Evolutionary conservation across 2,329 filamentous ascomycete species (phyloP), one percentile per base, ranked within the genome.

Genomic region (Exserohilum rostratum): DNA sequence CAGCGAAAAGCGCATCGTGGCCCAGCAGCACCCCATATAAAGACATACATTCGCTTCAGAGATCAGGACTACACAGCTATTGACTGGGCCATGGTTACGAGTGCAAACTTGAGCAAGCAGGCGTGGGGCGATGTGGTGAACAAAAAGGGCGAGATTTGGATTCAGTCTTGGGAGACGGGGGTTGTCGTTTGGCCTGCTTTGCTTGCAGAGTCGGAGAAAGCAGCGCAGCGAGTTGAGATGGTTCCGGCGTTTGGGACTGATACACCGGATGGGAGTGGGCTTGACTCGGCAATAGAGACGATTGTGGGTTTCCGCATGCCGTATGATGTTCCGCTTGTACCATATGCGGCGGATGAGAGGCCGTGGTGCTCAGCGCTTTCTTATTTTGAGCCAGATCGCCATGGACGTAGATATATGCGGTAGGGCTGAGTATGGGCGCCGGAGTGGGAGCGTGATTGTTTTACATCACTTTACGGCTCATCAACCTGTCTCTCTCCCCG

Each of bases 21-120:
- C 13, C 81, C 85, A 27, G 91, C 91, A 15, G 90, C 91, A 0
- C 92, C 92, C 0, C 92, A 96, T 64, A 90, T 96, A 70, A 96
- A 96, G 73, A 96, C 91, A 0, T 96, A 95, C 67, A 86, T 93
- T 39, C 85, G 90, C 4, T 92, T 83, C 64, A 53, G 50, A n/a
- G 71, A 25, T 45, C 30, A 47, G 1, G 27, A 72, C n/a, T 67
- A 77, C 15, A 70, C 66, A 1, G 74, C 76, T 0, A 87, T 96
- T 34, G 90, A 95, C 68, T 96, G 92, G 93, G 91, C 90, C 1
- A 80, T 96, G 60, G 72, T 96, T 2, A 96, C 91, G 0, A 95
- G 90, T n/a, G 91, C 92, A n/a, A 96, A 96, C 64, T 73, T 96
- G 2, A 95, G 90, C 1, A 93, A 88, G 57, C 91, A 96, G 74